phyloP scores from a whole-genome alignment of 768 basidiomycete species.

The Mycena belliarum region DNA sequence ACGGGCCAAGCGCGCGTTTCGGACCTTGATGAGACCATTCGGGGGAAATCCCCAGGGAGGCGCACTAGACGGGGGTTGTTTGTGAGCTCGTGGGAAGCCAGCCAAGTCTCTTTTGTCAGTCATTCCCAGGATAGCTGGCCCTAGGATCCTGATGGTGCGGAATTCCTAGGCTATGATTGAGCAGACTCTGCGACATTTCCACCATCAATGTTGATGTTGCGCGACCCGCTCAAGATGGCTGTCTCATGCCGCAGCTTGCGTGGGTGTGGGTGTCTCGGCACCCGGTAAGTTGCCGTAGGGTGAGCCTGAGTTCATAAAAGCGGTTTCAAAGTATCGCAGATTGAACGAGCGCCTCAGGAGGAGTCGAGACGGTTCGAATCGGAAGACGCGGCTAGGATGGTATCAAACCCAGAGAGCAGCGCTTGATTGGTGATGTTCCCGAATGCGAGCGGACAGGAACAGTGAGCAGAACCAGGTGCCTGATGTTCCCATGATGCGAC shows the following conservation, averaged over 20 bases:
- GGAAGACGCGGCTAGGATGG: too few relatives aligned
- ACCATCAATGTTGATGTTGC: background rate
- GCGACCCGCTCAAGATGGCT: background rate
- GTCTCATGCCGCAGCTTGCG: background rate
- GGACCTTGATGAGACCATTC: background rate
- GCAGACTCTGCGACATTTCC: background rate
- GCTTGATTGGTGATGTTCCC: too few relatives aligned
- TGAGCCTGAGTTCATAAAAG: too few relatives aligned
- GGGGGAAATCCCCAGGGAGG: background rate
- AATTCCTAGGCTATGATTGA: constrained; percentile 1
- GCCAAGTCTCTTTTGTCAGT: background rate
- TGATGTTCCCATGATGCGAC: too few relatives aligned
- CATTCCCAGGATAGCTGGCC: background rate
- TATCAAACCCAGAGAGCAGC: too few relatives aligned
- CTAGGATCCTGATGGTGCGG: background rate
- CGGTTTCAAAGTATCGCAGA: background rate
- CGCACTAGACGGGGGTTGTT: background rate
- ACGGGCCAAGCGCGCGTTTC: background rate
- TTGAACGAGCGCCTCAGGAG: too few relatives aligned
- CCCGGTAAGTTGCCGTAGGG: background rate
- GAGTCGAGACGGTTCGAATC: too few relatives aligned
- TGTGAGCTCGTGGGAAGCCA: background rate
- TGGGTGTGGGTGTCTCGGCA: background rate
- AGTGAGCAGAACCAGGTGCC: background rate
- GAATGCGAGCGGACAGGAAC: too few relatives aligned